Evolutionary conservation across 179 eudicot species (phyloP), one percentile per base, ranked within the genome.

Genomic region (Corrigiola litoralis): DNA sequence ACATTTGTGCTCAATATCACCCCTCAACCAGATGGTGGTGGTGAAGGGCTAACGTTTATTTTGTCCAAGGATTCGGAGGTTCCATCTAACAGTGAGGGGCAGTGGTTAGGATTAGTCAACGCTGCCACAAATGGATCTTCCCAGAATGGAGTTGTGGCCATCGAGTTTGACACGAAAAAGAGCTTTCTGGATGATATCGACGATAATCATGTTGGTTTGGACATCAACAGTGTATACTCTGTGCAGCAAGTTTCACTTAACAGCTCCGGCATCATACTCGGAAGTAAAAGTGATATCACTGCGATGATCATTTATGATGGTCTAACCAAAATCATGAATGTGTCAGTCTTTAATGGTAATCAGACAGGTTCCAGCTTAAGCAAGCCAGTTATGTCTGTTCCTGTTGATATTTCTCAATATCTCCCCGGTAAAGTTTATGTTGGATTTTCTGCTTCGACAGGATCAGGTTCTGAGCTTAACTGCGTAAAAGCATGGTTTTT

Each of bases 71-170:
- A 71, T 46, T 42, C 7, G 0, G 25, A 16, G 11, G 54, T 68
- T 45, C 82, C 82, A 4, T 1, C 7, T 3, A 36, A 75, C 51
- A 79, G 82, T 16, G 1, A 32, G 2, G 82, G 66, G 0, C 68
- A 75, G 50, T 79, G 82, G 82, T 72, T 79, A 0, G 82, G 82
- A 33, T 37, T 79, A 40, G 80, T 79, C 29, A 72, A 75, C 17
- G 61, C 74, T 14, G 59, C 36, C 8, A 75, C 68, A 2, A 72
- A 75, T 17, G 80, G 82, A 33, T 56, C 77, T n/a, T 67, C 47
- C 9, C 32, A 18, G 1, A 48, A 11, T 44, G 32, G 6, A 12
- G 68, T 79, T 18, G 68, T 79, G 11, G 82, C 80, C 0, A 21
- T 79, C 4, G 80, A 79, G 61, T 79, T 79, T 34, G 82, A 78